A percentile compares a stretch with the other conserved stretches of the same genome.
phyloP scores from a whole-genome alignment of 306 rosid species.

The Cotoneaster glaucophyllus region DNA sequence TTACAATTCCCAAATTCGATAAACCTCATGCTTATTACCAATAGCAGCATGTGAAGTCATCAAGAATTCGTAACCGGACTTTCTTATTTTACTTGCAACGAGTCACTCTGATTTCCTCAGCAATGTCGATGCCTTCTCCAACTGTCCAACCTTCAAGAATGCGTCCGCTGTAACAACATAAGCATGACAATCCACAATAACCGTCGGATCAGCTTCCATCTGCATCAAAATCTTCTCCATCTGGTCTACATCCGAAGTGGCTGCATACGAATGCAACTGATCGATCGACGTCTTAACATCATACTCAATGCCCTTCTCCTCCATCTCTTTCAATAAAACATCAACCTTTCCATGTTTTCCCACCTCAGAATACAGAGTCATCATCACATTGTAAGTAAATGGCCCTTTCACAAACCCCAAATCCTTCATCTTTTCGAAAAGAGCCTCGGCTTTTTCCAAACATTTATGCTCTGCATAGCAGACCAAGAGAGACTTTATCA shows the following conservation, averaged over 20 bases:
- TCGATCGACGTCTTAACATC: not conserved
- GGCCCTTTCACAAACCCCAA: slow-evolving; percentile 7
- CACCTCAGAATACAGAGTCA: slow-evolving; percentile 39
- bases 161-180: no score
- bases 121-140: not conserved
- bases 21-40: slow-evolving; percentile 53
- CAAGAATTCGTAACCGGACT: slow-evolving; percentile 40
- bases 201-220: no score
- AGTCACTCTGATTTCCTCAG: not conserved
- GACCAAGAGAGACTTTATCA: slow-evolving; percentile 30
- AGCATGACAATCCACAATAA: no score
- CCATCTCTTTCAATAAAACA: slow-evolving; percentile 12
- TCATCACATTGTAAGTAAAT: slow-evolving; percentile 39
- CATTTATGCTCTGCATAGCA: slow-evolving; percentile 45
- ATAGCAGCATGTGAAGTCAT: slow-evolving; percentile 33
- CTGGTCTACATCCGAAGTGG: not conserved
- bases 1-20: slow-evolving; percentile 53
- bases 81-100: not conserved
- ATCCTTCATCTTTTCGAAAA: slow-evolving; percentile 48
- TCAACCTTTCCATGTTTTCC: slow-evolving; percentile 42
- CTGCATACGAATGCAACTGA: not conserved
- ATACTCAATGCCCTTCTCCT: not conserved
- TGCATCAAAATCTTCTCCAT: not conserved
- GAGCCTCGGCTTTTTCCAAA: slow-evolving; percentile 47
- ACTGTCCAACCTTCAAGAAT: not conserved